Conservation (phyloP, 2,329 filamentous ascomycete species). For the Pseudopyricularia javanii region DNA sequence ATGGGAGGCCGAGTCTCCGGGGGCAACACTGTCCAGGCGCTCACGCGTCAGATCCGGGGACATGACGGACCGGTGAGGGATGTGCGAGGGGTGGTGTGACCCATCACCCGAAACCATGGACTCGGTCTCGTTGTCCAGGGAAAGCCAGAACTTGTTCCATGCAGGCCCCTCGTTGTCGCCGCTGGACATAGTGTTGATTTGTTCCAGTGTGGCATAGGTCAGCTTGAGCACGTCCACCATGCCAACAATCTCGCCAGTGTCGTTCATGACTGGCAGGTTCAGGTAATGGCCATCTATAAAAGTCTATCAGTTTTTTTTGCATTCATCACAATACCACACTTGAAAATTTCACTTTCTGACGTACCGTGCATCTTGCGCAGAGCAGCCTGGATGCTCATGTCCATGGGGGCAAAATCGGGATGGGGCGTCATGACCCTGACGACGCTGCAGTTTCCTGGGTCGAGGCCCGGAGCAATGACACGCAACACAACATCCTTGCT, state of each 20-base stretch:
- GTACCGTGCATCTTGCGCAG: slow-evolving; percentile 97
- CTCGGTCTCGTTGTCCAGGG: slow-evolving; percentile 86
- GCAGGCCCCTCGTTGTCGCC: slow-evolving; percentile 86
- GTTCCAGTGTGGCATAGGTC: slow-evolving; percentile 94
- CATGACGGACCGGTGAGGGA: slow-evolving; percentile 63
- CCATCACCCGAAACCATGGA: slow-evolving; percentile 91
- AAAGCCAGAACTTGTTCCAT: slow-evolving; percentile 99
- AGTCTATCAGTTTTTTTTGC: neutral
- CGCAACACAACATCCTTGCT: slow-evolving; percentile 98
- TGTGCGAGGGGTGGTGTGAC: slow-evolving; percentile 58
- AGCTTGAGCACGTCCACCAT: slow-evolving; percentile 99
- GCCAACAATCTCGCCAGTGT: slow-evolving; percentile 89
- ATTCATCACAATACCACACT: too few relatives aligned
- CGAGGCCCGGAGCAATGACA: slow-evolving; percentile 91
- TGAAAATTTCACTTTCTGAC: too few relatives aligned
- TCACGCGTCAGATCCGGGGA: slow-evolving; percentile 61
- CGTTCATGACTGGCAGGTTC: slow-evolving; percentile 97
- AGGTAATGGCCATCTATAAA: slow-evolving; percentile 85
- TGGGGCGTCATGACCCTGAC: slow-evolving; percentile 99
- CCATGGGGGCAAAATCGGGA: slow-evolving; percentile 94
- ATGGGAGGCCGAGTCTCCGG: slow-evolving; percentile 90
- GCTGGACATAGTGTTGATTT: slow-evolving; percentile 90
- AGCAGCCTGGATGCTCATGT: slow-evolving; percentile 98
- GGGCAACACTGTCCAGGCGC: slow-evolving; percentile 71
- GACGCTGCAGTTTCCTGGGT: slow-evolving; percentile 90